A percentile compares a stretch with the other conserved stretches of the same genome.
Evolutionary conservation across 306 rosid species (phyloP).

Genomic region (Dicorynia guianensis): DNA sequence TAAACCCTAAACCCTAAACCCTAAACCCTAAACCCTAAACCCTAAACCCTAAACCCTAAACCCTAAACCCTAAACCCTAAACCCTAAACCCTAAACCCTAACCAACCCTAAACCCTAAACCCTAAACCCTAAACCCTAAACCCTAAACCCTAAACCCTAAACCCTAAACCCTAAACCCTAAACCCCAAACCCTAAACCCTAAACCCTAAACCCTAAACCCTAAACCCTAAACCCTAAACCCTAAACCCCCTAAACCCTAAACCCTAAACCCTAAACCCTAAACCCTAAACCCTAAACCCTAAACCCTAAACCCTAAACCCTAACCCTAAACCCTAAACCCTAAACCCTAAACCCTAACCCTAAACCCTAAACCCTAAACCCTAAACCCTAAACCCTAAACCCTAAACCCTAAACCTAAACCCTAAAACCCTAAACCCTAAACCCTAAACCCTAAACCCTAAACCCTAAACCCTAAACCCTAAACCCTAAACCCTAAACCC

Average conservation of each 20-base stretch:
- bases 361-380: slow-evolving; percentile 8
- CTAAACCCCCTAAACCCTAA: background rate
- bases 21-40: slow-evolving; percentile 26
- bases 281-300: slow-evolving; percentile 27
- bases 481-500: background rate
- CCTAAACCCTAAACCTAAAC: background rate
- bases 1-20: slow-evolving; percentile 23
- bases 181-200: slow-evolving; percentile 19
- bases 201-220: slow-evolving; percentile 26
- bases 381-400: background rate
- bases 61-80: slow-evolving; percentile 33
- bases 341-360: background rate
- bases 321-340: slow-evolving; percentile 4
- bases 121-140: slow-evolving; percentile 33
- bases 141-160: slow-evolving; percentile 35
- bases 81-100: slow-evolving; percentile 38
- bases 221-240: background rate
- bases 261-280: slow-evolving; percentile 12
- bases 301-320: slow-evolving; percentile 14
- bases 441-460: slow-evolving; percentile 1
- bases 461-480: slow-evolving; percentile 7
- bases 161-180: slow-evolving; percentile 40
- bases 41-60: slow-evolving; percentile 35
- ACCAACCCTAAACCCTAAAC: slow-evolving; percentile 27
- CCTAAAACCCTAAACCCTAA: slow-evolving; percentile 4